phyloP scores from a whole-genome alignment of 2,329 filamentous ascomycete genomes.

The Tolypocladium ovalisporum region DNA sequence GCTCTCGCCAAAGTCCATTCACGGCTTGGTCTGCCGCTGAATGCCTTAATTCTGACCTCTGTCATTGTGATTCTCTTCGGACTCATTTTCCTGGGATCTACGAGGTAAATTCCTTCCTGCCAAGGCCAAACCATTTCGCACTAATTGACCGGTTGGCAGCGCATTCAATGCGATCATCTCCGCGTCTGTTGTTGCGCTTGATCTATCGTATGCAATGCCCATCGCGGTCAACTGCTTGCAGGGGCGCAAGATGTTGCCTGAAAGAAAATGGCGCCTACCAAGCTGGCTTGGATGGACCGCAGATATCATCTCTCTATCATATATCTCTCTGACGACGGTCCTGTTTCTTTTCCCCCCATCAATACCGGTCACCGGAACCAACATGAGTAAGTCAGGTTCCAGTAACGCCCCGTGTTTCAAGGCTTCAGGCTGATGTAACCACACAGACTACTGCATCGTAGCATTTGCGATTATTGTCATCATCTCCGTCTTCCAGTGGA shows the following conservation, averaged over 20 bases:
- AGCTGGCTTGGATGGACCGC: slow-evolving; percentile 23
- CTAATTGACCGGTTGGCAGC: slow-evolving; percentile 9
- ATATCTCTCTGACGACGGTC: slow-evolving; percentile 56
- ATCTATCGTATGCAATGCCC: slow-evolving; percentile 65
- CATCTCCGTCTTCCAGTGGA: slow-evolving; percentile 30
- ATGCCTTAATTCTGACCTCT: slow-evolving; percentile 51
- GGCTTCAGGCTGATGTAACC: not conserved
- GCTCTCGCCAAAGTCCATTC: slow-evolving; percentile 53
- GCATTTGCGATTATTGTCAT: slow-evolving; percentile 33
- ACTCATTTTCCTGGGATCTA: slow-evolving; percentile 57
- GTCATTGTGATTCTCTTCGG: slow-evolving; percentile 56
- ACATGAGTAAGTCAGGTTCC: slow-evolving; percentile 41
- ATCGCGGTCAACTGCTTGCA: slow-evolving; percentile 57
- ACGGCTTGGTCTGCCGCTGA: slow-evolving; percentile 52
- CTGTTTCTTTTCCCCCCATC: slow-evolving; percentile 62
- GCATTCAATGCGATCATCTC: slow-evolving; percentile 65
- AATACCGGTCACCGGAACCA: slow-evolving; percentile 50
- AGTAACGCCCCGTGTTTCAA: too few relatives aligned
- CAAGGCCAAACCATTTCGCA: not conserved
- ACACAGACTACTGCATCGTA: slow-evolving; percentile 30
- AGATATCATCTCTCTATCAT: slow-evolving; percentile 40
- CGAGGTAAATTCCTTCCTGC: slow-evolving; percentile 7
- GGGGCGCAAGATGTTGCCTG: slow-evolving; percentile 52
- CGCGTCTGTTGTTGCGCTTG: slow-evolving; percentile 60
- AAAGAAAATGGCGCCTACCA: slow-evolving; percentile 24